Conservation (phyloP, 2,329 filamentous ascomycete genomes). For the Pestalotiopsis sp. region DNA sequence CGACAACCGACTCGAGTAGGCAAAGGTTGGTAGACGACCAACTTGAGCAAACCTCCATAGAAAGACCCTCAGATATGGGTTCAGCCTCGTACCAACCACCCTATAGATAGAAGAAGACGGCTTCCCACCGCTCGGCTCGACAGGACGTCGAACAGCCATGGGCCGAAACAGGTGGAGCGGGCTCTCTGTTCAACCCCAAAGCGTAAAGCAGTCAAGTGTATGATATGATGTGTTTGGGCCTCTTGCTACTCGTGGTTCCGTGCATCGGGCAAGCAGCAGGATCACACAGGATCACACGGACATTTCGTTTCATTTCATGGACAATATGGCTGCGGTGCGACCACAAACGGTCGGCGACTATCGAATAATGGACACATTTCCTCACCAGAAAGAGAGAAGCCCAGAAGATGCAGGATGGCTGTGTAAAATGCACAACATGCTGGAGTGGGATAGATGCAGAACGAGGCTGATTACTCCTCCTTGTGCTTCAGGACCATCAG, state of each 20-base stretch:
- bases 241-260: not conserved
- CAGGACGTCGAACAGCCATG: not conserved
- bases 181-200: not conserved
- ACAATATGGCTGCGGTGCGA: not conserved
- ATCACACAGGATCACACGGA: not conserved
- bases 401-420: not conserved
- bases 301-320: not conserved
- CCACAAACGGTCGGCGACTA: not conserved
- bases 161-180: not conserved
- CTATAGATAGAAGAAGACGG: slow-evolving; percentile 2
- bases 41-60: not conserved
- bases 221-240: not conserved
- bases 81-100: not conserved
- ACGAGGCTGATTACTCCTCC: not conserved
- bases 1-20: too few relatives aligned
- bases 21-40: not conserved
- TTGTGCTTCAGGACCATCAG: not conserved
- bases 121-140: not conserved
- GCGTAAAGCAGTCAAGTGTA: not conserved
- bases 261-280: not conserved
- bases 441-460: not conserved
- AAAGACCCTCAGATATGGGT: not conserved
- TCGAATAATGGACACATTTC: not conserved
- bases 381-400: not conserved
- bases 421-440: not conserved